Conservation (phyloP, 805 yeast species). For the Jamesozyma gamospora region DNA sequence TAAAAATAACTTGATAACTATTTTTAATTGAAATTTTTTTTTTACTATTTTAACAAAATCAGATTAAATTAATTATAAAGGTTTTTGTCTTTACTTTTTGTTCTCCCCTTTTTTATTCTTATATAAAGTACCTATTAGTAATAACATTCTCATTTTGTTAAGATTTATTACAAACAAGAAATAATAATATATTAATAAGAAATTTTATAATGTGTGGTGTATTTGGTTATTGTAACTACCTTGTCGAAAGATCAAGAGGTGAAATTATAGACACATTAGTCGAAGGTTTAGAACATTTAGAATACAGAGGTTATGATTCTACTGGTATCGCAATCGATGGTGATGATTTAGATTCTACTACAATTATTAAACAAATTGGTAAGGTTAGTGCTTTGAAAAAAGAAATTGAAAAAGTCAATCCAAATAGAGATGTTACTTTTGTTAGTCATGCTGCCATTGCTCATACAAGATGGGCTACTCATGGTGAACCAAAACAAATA, state of each 20-base stretch:
- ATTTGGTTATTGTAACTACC: conserved; percentile 93
- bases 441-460: conserved; percentile 92
- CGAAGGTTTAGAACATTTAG: conserved; percentile 80
- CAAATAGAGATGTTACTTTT: conserved; percentile 55
- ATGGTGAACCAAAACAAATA: conserved; percentile 76
- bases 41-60: too few relatives aligned
- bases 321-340: conserved; percentile 96
- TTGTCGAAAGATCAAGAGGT: conserved; percentile 85
- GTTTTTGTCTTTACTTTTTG: too few relatives aligned
- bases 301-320: conserved; percentile 97
- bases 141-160: conserved; percentile 1
- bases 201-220: conserved; percentile 62
- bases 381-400: conserved; percentile 75
- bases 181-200: background rate
- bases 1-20: background rate
- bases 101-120: too few relatives aligned
- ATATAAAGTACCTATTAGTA: too few relatives aligned
- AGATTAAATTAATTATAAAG: too few relatives aligned
- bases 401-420: conserved; percentile 42
- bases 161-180: background rate
- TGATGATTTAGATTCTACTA: conserved; percentile 59
- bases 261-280: conserved; percentile 83
- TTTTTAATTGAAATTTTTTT: too few relatives aligned
- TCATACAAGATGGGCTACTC: conserved; percentile 99
- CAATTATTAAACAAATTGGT: conserved; percentile 78